Evolutionary conservation across 805 yeast genomes (phyloP).

Genomic region (Ogataea wickerhamii): DNA sequence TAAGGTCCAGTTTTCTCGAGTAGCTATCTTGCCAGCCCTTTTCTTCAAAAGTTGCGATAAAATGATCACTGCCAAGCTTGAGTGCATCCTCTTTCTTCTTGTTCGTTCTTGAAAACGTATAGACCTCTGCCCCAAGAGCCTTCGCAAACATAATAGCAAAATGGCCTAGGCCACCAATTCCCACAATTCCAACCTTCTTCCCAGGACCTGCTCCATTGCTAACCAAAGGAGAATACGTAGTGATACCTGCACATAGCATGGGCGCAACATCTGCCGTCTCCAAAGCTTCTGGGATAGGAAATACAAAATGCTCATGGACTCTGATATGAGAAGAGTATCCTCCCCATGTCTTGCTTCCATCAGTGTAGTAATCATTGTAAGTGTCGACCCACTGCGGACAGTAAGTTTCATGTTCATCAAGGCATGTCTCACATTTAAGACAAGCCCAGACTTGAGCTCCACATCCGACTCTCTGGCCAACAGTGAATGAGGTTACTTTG

Average conservation of each 20-base stretch:
- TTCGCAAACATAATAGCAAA: conserved; percentile 36
- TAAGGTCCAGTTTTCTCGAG: conserved; percentile 42
- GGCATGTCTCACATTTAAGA: conserved; percentile 35
- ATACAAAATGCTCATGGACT: conserved; percentile 1
- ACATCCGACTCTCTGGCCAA: conserved; percentile 54
- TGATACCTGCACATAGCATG: conserved; percentile 4
- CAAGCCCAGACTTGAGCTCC: conserved; percentile 1
- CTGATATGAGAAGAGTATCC: neutral
- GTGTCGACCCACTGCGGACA: conserved; percentile 28
- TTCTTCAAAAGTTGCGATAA: conserved; percentile 44
- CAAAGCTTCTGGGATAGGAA: conserved; percentile 8
- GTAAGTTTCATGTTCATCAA: conserved; percentile 44
- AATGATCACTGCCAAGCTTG: conserved; percentile 55
- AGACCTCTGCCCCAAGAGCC: conserved; percentile 2
- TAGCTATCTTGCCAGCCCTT: conserved; percentile 31
- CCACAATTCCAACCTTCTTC: conserved; percentile 1
- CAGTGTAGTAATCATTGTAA: neutral
- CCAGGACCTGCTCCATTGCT: conserved; percentile 18
- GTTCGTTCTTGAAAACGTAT: conserved; percentile 17
- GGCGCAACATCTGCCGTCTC: conserved; percentile 14
- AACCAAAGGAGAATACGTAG: conserved; percentile 1
- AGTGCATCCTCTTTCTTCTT: conserved; percentile 50
- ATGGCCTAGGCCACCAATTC: neutral
- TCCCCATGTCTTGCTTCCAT: conserved; percentile 34
- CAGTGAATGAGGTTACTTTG: conserved; percentile 44